Percentiles rank a stretch among this genome's conserved stretches.
phyloP scores from a whole-genome alignment of 116 monocot species.

The Zostera marina region DNA sequence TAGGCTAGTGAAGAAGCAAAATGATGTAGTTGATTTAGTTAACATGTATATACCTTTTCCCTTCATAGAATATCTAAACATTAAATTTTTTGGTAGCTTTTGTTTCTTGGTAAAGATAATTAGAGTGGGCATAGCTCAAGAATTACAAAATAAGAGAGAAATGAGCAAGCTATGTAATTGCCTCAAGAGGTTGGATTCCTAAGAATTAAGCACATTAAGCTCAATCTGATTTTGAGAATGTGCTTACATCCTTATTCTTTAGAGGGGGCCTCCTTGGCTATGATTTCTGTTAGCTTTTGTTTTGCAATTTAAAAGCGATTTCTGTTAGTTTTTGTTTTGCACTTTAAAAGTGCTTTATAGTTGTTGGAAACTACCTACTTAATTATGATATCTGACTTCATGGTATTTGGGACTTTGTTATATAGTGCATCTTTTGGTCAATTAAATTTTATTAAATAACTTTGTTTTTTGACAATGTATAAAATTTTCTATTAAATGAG shows the following conservation, averaged over 20 bases:
- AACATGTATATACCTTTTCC: constrained; percentile 38
- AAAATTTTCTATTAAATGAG: too few relatives aligned
- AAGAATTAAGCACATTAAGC: too few relatives aligned
- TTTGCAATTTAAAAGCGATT: not conserved
- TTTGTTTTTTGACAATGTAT: too few relatives aligned
- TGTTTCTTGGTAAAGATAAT: too few relatives aligned
- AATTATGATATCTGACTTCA: not conserved
- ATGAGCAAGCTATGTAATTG: too few relatives aligned
- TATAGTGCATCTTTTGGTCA: not conserved
- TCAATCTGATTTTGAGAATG: too few relatives aligned
- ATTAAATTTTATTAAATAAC: not conserved
- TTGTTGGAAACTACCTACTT: not conserved
- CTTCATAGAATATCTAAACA: not conserved
- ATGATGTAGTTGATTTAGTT: constrained; percentile 63
- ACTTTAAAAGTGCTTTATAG: not conserved
- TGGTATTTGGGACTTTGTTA: not conserved
- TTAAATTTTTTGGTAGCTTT: not conserved
- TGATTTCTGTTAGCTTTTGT: too few relatives aligned
- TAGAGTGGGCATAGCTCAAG: too few relatives aligned
- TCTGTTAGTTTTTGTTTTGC: not conserved
- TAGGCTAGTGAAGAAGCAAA: constrained; percentile 74
- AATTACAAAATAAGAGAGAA: too few relatives aligned
- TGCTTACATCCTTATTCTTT: too few relatives aligned
- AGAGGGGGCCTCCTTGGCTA: too few relatives aligned
- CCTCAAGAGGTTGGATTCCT: too few relatives aligned